Base-by-base conservation (phyloP, 495 filamentous ascomycete genomes). In the Entonaema liquescens region DNA sequence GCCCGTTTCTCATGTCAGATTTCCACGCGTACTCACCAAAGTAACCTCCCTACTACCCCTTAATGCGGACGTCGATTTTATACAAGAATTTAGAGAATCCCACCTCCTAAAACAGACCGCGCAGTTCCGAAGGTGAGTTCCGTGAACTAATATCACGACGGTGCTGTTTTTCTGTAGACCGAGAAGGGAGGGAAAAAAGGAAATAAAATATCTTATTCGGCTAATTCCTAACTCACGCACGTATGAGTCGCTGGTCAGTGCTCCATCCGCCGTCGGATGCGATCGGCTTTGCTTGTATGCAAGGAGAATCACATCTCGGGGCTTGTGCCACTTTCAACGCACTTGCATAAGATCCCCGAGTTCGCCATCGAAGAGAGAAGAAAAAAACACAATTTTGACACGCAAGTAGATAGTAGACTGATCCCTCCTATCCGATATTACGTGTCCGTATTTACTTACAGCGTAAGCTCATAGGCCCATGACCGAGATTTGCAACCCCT, bases 291-390 rank as follows among this genome's bases (percentile, higher is more conserved):
- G 56, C 57, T 17, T 42, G 57, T 57, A 72, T 65, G 70, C 70
- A 72, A 72, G 70, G 65, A 65, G 56, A 68, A 68, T 72, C 70
- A 72, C 69, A 67, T 42, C 17, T 65, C 65, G 65, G 70, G 65
- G 60, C 49, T 65, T 68, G 70, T 68, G 59, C 65, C 65, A 68
- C 64, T 72, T 72, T 72, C 65, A 67, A 72, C 60, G 55, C 60
- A 25, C 65, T 60, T 62, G 70, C 60, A 68, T 72, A 36, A 12
- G 28, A 58, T 25, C 49, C 40, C 58, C 25, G 35, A 64, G 26
- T 33, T 31, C n/a, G 35, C 57, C 58, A 44, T 28, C 25, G 33
- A 25, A 31, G 50, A 61, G 52, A 28, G 23, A 36, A 42, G n/a
- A n/a, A 26, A 42, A 23, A 5, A 26, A 8, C 33, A 29, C 31